Evolutionary conservation across 1,284 basidiomycete genomes (phyloP), one percentile per base, ranked within the genome.

Genomic region (Leccinum variabile): DNA sequence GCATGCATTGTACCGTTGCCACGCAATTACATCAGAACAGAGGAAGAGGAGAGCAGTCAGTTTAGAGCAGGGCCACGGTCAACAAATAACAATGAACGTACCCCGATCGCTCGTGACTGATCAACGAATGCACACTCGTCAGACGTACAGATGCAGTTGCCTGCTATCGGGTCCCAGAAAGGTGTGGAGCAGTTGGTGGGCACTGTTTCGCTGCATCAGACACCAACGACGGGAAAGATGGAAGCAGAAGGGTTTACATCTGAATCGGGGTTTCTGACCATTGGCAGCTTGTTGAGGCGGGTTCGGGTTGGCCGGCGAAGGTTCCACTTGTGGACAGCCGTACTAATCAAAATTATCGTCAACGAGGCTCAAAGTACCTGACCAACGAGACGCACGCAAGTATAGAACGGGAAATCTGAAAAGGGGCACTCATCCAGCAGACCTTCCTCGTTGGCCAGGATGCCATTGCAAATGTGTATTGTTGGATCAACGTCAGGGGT

Each of bases 91-190:
- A 52, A 13, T 11, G 22, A 9, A 61, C 85, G 52, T 76, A 88
- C 86, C 60, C 88, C 89, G 61, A 92, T 88, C 5, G 89, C 83
- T 62, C 86, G 78, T 11, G 88, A 84, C 57, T 81, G 73, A 68
- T 92, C 89, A 5, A 73, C 75, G 73, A 91, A 92, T 2, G 80
- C 76, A 73, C 90, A 92, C 1, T 74, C 76, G 57, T 66, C 68
- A 2, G 82, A 80, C 1, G 75, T 80, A 75, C 89, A 92, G 59
- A 88, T 77, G 68, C 90, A 92, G 56, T 80, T 75, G 68, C 84
- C 86, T 28, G 68, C 79, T 62, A 91, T 82, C 5, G 90, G 90
- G 75, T 91, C 89, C 88, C 87, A 91, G 81, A 90, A 91, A 2
- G 89, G 81, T 7, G 90, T 92, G 9, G 87, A 87, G 75, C 91